Conservation (phyloP, 495 filamentous ascomycete genomes). For the Margaritispora aquatica region DNA sequence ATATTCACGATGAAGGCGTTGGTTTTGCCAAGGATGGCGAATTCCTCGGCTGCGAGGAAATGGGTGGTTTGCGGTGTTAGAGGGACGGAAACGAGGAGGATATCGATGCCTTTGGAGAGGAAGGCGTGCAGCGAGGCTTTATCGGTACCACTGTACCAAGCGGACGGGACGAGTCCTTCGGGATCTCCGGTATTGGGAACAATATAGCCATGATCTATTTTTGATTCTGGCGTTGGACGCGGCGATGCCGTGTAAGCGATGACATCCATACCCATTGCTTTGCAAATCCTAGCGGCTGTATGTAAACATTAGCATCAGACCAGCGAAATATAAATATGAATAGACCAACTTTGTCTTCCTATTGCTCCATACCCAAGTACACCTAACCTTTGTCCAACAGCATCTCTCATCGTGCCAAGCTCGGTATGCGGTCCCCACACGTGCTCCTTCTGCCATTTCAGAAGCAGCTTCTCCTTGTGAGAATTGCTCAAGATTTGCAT, state of each 20-base stretch:
- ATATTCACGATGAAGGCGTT: constrained; percentile 69
- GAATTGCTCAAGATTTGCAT: constrained; percentile 42
- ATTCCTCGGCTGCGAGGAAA: constrained; percentile 58
- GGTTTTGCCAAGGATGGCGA: constrained; percentile 51
- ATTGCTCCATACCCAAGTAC: constrained; percentile 85
- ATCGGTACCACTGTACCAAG: constrained; percentile 66
- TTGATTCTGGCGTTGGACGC: constrained; percentile 44
- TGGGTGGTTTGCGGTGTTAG: constrained; percentile 60
- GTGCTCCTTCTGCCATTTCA: constrained; percentile 44
- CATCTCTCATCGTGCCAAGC: constrained; percentile 34
- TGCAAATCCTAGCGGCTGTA: constrained; percentile 50
- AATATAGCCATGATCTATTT: constrained; percentile 59
- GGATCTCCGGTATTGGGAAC: constrained; percentile 72
- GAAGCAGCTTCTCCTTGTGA: constrained; percentile 33
- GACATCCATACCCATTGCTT: constrained; percentile 73
- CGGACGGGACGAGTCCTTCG: constrained; percentile 61
- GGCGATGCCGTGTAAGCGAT: constrained; percentile 73
- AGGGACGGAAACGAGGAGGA: constrained; percentile 69
- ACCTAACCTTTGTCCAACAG: constrained; percentile 45
- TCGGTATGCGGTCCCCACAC: constrained; percentile 38
- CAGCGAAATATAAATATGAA: neutral
- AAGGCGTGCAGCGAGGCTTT: constrained; percentile 58
- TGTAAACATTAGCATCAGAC: neutral
- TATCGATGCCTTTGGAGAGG: constrained; percentile 61
- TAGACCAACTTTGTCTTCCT: constrained; percentile 30